phyloP scores from a whole-genome alignment of 306 rosid genomes.

The Dalbergia cochinchinensis region DNA sequence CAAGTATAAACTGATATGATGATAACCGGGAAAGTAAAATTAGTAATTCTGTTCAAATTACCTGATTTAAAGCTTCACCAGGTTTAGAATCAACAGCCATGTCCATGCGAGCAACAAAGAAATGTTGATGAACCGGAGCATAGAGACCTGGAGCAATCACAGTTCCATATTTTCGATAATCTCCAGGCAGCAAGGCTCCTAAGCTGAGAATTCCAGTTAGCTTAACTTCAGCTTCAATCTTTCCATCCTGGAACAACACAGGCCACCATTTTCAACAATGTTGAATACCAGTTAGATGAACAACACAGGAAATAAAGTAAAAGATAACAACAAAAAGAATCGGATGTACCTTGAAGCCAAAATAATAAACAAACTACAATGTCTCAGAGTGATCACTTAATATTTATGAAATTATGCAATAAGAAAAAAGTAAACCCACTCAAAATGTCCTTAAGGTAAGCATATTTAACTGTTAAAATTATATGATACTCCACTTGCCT shows the following conservation, averaged over 20 bases:
- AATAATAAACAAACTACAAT: conserved; percentile 2
- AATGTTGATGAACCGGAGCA: conserved; percentile 96
- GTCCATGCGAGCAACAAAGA: conserved; percentile 95
- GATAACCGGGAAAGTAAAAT: conserved; percentile 9
- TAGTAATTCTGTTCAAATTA: conserved; percentile 39
- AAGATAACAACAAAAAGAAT: not conserved
- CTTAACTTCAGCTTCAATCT: conserved; percentile 94
- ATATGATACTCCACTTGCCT: conserved; percentile 66
- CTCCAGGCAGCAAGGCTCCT: conserved; percentile 93
- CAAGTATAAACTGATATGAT: not conserved
- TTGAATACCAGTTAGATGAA: conserved; percentile 25
- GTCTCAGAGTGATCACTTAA: conserved; percentile 4
- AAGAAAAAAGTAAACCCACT: conserved; percentile 1
- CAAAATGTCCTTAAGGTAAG: conserved; percentile 23
- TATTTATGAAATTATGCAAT: conserved; percentile 28
- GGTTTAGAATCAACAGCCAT: conserved; percentile 98
- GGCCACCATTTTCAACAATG: conserved; percentile 36
- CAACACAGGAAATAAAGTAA: conserved; percentile 19
- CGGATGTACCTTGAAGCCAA: conserved; percentile 18
- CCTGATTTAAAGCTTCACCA: conserved; percentile 95
- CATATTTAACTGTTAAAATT: conserved; percentile 14
- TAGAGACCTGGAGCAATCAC: conserved; percentile 90
- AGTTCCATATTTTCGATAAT: conserved; percentile 86
- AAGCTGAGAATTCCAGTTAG: conserved; percentile 93
- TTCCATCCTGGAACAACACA: conserved; percentile 80